These are phyloP conservation scores for Silene uniflora DNA, from an alignment of 148 eudicot genomes.

Conservation along the genomic window DNA sequence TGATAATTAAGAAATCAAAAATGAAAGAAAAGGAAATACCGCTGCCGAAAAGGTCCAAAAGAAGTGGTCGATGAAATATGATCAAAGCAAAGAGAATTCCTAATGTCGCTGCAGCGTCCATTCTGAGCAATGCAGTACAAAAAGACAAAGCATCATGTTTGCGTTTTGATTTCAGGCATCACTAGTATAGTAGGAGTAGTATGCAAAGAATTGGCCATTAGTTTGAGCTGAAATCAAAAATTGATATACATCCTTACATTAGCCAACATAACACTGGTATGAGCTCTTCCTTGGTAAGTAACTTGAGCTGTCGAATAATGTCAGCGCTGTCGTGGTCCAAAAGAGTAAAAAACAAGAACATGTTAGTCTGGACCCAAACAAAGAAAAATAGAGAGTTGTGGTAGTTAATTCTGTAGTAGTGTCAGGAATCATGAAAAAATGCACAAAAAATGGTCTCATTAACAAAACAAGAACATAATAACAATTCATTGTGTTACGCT, in stretches of 20 bases:
- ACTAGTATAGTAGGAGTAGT: background rate
- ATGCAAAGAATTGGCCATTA: background rate
- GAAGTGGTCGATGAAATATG: conserved; percentile 34
- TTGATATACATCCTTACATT: background rate
- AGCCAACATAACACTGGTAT: background rate
- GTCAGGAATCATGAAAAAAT: background rate
- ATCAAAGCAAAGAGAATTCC: conserved; percentile 51
- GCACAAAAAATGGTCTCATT: background rate
- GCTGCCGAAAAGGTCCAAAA: conserved; percentile 59
- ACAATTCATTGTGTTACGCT: background rate
- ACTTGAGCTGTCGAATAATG: background rate
- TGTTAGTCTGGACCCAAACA: background rate
- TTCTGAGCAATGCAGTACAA: conserved; percentile 26
- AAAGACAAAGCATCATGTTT: background rate
- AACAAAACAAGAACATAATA: background rate
- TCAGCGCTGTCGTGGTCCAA: background rate
- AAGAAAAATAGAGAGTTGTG: background rate
- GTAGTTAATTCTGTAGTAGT: too few relatives aligned
- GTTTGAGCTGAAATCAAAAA: background rate
- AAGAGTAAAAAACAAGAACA: background rate
- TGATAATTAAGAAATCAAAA: background rate
- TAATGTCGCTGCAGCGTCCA: conserved; percentile 34
- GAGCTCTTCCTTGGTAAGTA: background rate
- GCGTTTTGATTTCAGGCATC: background rate
- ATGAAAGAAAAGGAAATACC: conserved; percentile 32